Percentiles rank a stretch among this genome's conserved stretches.
Conservation (phyloP, 306 rosid species). For the Trifolium fragiferum region DNA sequence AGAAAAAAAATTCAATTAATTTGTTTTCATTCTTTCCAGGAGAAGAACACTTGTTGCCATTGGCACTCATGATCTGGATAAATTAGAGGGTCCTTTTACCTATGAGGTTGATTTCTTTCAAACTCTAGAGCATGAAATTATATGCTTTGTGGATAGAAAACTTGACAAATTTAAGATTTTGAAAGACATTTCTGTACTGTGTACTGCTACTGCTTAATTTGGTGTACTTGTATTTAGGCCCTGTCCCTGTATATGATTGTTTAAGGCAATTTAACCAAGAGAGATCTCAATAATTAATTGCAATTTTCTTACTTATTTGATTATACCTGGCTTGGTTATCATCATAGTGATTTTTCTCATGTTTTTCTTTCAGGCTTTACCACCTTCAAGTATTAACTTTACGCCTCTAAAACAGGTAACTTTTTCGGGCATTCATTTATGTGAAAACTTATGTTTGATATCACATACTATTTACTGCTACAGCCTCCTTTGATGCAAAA, state of each 20-base stretch:
- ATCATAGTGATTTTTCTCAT: neutral
- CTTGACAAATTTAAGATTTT: slow-evolving; percentile 16
- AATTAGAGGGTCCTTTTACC: slow-evolving; percentile 77
- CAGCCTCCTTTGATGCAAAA: slow-evolving; percentile 32
- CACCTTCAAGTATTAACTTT: slow-evolving; percentile 78
- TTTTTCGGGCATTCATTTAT: slow-evolving; percentile 28
- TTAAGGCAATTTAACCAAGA: neutral
- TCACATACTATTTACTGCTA: slow-evolving; percentile 24
- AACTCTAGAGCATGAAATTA: slow-evolving; percentile 19
- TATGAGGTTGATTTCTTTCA: slow-evolving; percentile 74
- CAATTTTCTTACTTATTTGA: neutral
- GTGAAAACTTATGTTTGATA: slow-evolving; percentile 24
- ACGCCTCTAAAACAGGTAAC: slow-evolving; percentile 87
- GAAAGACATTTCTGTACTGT: slow-evolving; percentile 15
- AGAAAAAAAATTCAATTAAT: slow-evolving; percentile 16
- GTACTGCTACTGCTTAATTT: neutral
- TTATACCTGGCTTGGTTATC: neutral
- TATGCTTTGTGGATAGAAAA: slow-evolving; percentile 19
- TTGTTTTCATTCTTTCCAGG: slow-evolving; percentile 50
- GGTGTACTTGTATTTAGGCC: neutral
- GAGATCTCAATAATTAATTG: neutral
- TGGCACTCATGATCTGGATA: slow-evolving; percentile 97
- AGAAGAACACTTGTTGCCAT: slow-evolving; percentile 95
- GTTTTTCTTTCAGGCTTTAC: slow-evolving; percentile 74
- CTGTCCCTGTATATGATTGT: neutral